phyloP scores from a whole-genome alignment of 2,329 filamentous ascomycete species.

The Gliomastix tumulicola region DNA sequence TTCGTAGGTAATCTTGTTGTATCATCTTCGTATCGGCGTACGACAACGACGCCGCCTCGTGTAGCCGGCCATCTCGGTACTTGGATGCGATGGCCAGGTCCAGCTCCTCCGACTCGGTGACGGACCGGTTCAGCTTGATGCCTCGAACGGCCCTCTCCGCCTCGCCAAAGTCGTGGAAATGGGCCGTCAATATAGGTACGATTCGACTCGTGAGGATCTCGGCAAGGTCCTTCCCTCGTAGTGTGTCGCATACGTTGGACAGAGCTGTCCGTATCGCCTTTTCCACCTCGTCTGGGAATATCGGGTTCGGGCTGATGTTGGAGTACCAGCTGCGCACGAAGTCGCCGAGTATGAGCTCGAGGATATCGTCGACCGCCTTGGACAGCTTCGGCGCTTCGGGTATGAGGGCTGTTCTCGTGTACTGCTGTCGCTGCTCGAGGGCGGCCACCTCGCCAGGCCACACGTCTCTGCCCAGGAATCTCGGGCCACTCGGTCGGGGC shows the following conservation, averaged over 20 bases:
- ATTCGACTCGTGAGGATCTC: conserved; percentile 76
- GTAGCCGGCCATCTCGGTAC: conserved; percentile 81
- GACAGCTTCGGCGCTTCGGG: conserved; percentile 72
- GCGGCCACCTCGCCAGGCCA: conserved; percentile 68
- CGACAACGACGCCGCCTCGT: conserved; percentile 75
- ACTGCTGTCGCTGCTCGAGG: conserved; percentile 58
- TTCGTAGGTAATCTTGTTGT: conserved; percentile 84
- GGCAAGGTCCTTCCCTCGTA: conserved; percentile 73
- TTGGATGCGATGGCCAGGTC: conserved; percentile 94
- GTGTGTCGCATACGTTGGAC: conserved; percentile 60
- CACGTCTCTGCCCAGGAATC: conserved; percentile 53
- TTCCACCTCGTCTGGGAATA: conserved; percentile 84
- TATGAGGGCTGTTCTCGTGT: conserved; percentile 65
- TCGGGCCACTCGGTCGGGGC: conserved; percentile 35
- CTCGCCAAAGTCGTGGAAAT: conserved; percentile 85
- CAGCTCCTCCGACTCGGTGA: conserved; percentile 94
- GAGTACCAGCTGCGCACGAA: conserved; percentile 87
- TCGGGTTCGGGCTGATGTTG: conserved; percentile 72
- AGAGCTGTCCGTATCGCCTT: conserved; percentile 68
- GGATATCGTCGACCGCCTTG: conserved; percentile 68
- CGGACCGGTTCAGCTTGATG: conserved; percentile 76
- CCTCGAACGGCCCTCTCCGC: conserved; percentile 84
- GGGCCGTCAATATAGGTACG: conserved; percentile 80
- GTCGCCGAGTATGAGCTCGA: conserved; percentile 71
- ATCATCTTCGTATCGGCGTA: conserved; percentile 78